A percentile compares a stretch with the other conserved stretches of the same genome.
These are phyloP conservation scores for Leccinum uliginosum DNA, from an alignment of 768 basidiomycete species.

Conservation along the genomic window DNA sequence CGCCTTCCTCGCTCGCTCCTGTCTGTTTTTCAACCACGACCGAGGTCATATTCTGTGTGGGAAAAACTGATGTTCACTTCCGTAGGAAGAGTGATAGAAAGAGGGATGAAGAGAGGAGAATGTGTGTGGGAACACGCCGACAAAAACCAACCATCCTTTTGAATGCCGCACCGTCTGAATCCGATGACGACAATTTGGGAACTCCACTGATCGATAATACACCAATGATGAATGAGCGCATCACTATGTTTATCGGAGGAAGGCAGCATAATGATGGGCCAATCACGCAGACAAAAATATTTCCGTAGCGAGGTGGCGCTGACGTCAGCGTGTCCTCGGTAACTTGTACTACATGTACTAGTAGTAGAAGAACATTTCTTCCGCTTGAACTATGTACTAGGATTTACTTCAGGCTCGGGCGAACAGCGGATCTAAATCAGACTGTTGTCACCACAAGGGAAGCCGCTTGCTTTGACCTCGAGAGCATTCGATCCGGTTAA, in stretches of 20 bases:
- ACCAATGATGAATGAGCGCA: not conserved
- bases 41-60: slow-evolving; percentile 2
- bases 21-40: slow-evolving; percentile 16
- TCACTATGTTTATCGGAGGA: not conserved
- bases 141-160: slow-evolving; percentile 6
- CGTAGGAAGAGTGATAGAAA: not conserved
- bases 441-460: not conserved
- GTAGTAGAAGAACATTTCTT: too few species aligned
- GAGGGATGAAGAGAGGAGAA: not conserved
- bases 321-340: too few species aligned
- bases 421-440: too few species aligned
- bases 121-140: slow-evolving; percentile 8
- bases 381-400: too few species aligned
- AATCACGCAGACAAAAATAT: not conserved
- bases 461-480: not conserved
- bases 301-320: too few species aligned
- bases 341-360: too few species aligned
- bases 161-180: not conserved
- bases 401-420: too few species aligned
- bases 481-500: not conserved
- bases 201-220: not conserved
- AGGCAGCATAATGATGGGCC: not conserved
- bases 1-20: slow-evolving; percentile 11
- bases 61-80: not conserved
- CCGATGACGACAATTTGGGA: slow-evolving; percentile 1